Base-by-base conservation (phyloP, 192 early-diverging fungal species). In the Backusella sp. region DNA sequence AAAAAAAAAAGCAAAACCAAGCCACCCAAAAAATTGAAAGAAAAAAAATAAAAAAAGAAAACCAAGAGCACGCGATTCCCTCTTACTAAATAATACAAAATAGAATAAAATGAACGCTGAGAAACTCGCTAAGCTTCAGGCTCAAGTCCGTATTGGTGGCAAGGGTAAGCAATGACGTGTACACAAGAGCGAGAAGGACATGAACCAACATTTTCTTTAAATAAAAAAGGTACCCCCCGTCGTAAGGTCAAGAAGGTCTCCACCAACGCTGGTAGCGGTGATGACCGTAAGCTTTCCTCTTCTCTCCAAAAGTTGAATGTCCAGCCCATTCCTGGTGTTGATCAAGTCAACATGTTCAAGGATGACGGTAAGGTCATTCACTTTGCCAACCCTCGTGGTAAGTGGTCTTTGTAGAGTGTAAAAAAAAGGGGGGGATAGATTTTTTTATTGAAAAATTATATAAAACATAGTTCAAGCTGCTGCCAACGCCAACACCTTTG, bases 341-440 rank as follows among this genome's bases (percentile, higher is more conserved):
- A 98, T 88, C 94, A 98, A 79, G 94, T 99, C 86, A 98, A 99
- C 92, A 98, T 99, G 94, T 98, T 98, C 89, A 94, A 90, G 87
- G 91, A 91, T 62, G 92, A 97, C 79, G 96, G 96, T 79, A 93
- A 90, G 83, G 92, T 98, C 75, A 87, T 97, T 79, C 93, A 98
- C 91, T 99, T 98, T 85, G 82, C 81, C 82, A 83, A 86, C 32
- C 96, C 98, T 73, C 94, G 93, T 81, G 95, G 94, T 95, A 85
- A 79, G 80, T 73, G 19, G n/a, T 17, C 17, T 41, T 7, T 39
- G 26, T 36, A 14, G 8, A 23, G 26, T 26, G 4, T 1, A 21
- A 23, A 17, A 19, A n/a, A 17, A 21, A 28, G 7, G 1, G 62
- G 26, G 21, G 21, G n/a, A n/a, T n/a, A n/a, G n/a, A 28, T 34